A percentile compares a stretch with the other conserved stretches of the same genome.
phyloP scores from a whole-genome alignment of 768 basidiomycete species.

The Nidularia sp. region DNA sequence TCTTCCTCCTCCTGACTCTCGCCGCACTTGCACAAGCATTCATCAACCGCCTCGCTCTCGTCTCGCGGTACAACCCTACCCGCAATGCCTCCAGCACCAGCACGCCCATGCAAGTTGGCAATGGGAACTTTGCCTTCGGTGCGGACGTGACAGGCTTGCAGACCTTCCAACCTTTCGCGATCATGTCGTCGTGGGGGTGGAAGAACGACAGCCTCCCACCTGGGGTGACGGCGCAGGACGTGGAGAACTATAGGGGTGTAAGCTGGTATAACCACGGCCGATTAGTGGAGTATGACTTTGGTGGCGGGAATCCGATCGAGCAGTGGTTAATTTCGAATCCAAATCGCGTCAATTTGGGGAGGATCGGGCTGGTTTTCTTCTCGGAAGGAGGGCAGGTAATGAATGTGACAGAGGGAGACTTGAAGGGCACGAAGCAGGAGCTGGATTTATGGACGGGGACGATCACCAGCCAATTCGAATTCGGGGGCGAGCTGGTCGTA shows the following conservation, averaged over 20 bases:
- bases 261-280: conserved; percentile 49
- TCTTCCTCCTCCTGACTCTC: background rate
- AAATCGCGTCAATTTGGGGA: conserved; percentile 52
- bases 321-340: conserved; percentile 58
- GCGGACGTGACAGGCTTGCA: conserved; percentile 57
- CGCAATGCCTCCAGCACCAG: conserved; percentile 39
- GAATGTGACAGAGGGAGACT: conserved; percentile 32
- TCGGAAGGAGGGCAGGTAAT: conserved; percentile 16
- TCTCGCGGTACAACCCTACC: conserved; percentile 45
- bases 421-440: conserved; percentile 30
- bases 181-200: conserved; percentile 59
- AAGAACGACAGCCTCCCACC: conserved; percentile 53
- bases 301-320: conserved; percentile 29
- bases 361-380: conserved; percentile 42
- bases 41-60: conserved; percentile 42
- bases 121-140: conserved; percentile 60
- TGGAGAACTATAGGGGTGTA: conserved; percentile 43
- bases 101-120: conserved; percentile 58
- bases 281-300: conserved; percentile 48
- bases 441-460: conserved; percentile 56
- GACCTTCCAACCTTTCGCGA: conserved; percentile 51
- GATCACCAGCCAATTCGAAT: conserved; percentile 40
- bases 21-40: background rate
- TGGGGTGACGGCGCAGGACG: conserved; percentile 34
- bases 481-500: conserved; percentile 25